Percentiles rank a stretch among this genome's conserved stretches.
These are phyloP conservation scores for Yamadazyma mexicana DNA, from an alignment of 1,139 yeast genomes.

Conservation along the genomic window DNA sequence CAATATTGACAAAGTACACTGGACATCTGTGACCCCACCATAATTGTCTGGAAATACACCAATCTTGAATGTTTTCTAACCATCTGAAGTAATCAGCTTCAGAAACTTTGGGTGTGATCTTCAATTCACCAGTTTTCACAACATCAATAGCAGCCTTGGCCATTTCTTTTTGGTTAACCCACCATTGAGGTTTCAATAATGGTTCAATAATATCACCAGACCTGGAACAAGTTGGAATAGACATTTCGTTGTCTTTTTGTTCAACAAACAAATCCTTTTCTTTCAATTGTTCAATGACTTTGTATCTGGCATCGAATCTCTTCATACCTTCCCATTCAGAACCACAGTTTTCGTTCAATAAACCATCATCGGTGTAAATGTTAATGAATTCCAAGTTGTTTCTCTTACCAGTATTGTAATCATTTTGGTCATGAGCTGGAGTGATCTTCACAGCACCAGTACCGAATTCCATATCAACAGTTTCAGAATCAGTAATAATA, in stretches of 20 bases:
- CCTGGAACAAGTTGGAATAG: constrained; percentile 90
- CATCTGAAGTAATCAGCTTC: constrained; percentile 94
- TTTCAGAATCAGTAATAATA: constrained; percentile 83
- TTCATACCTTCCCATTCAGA: constrained; percentile 82
- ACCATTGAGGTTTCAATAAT: constrained; percentile 97
- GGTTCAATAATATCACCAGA: constrained; percentile 98
- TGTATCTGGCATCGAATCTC: constrained; percentile 90
- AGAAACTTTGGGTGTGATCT: constrained; percentile 83
- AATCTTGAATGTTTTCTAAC: constrained; percentile 95
- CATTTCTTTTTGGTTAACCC: constrained; percentile 92
- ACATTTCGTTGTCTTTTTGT: constrained; percentile 93
- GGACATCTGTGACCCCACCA: constrained; percentile 99
- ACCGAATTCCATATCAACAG: constrained; percentile 99
- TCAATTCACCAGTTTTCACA: constrained; percentile 78
- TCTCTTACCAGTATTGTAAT: constrained; percentile 95
- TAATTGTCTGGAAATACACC: constrained; percentile 98
- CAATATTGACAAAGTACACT: constrained; percentile 81
- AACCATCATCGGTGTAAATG: constrained; percentile 90
- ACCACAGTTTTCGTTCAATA: constrained; percentile 89
- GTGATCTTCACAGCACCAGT: constrained; percentile 99
- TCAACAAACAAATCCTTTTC: constrained; percentile 74
- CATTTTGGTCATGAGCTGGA: constrained; percentile 97
- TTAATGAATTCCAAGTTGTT: constrained; percentile 84
- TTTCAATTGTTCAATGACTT: constrained; percentile 80
- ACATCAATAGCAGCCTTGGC: constrained; percentile 87